These are phyloP conservation scores for Dillenia turbinata DNA, from an alignment of 164 flowering plant genomes.

Conservation along the genomic window DNA sequence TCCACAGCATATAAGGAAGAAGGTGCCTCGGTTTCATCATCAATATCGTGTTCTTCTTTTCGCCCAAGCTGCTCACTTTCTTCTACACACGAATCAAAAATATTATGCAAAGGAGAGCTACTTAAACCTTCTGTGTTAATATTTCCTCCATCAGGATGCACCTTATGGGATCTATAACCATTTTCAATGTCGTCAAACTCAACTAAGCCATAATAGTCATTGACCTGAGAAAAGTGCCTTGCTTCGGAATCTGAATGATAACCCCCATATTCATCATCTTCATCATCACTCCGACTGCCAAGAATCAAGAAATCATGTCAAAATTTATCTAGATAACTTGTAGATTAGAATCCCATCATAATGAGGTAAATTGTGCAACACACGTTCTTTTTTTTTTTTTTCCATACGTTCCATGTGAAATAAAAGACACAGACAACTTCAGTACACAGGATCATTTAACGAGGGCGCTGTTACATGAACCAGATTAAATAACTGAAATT, in stretches of 20 bases:
- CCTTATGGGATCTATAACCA: slow-evolving; percentile 40
- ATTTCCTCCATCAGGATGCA: slow-evolving; percentile 43
- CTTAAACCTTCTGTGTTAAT: slow-evolving; percentile 32
- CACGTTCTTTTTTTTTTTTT: no score
- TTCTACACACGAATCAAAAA: slow-evolving; percentile 28
- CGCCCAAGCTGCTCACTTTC: slow-evolving; percentile 20
- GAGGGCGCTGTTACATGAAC: no score
- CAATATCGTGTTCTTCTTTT: slow-evolving; percentile 34
- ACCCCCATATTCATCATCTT: slow-evolving; percentile 54
- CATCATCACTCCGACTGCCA: slow-evolving; percentile 66
- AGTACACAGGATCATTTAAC: no score
- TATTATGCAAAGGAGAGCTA: slow-evolving; percentile 33
- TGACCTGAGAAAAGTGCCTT: slow-evolving; percentile 35
- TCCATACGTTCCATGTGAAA: no score
- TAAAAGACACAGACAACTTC: no score
- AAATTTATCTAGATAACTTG: not conserved
- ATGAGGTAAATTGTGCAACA: no score
- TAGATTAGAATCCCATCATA: not conserved
- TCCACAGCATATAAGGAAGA: slow-evolving; percentile 49
- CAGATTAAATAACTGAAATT: no score
- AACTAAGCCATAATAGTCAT: slow-evolving; percentile 43
- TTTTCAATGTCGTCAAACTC: slow-evolving; percentile 46
- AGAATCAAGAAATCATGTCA: not conserved
- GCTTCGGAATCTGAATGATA: slow-evolving; percentile 49
- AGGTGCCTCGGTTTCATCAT: slow-evolving; percentile 36